Conservation (phyloP, 768 basidiomycete genomes). For the Atractiella rhizophila region DNA sequence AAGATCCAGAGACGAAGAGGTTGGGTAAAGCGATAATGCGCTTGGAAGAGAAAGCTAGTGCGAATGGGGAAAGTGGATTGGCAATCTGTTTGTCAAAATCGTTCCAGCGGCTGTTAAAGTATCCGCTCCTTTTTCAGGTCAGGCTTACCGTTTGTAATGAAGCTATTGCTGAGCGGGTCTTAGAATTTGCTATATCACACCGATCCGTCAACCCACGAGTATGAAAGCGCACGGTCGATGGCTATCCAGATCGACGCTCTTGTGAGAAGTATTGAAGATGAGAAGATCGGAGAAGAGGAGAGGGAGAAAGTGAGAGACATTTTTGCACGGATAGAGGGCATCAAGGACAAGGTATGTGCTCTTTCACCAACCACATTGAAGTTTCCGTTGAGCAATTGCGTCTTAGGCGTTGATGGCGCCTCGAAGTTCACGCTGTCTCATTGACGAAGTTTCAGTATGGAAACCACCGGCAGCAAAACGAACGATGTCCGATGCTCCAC, state of each 20-base stretch:
- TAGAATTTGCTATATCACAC: constrained; percentile 25
- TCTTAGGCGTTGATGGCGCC: constrained; percentile 43
- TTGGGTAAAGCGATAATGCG: constrained; percentile 53
- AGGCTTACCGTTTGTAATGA: constrained; percentile 44
- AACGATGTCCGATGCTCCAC: constrained; percentile 5
- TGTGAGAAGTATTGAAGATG: constrained; percentile 88
- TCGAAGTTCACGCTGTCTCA: constrained; percentile 61
- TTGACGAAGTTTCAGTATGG: constrained; percentile 36
- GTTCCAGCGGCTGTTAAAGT: constrained; percentile 86
- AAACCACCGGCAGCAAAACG: not conserved
- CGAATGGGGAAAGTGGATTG: constrained; percentile 77
- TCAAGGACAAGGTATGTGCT: constrained; percentile 51
- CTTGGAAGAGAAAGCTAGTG: constrained; percentile 52
- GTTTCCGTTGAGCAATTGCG: not conserved
- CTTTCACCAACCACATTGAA: not conserved
- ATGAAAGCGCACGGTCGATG: constrained; percentile 58
- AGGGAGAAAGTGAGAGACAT: constrained; percentile 65
- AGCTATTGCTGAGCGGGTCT: not conserved
- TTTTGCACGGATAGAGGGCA: constrained; percentile 81
- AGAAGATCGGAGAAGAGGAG: constrained; percentile 90
- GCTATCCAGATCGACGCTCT: constrained; percentile 91
- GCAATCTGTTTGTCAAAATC: constrained; percentile 90
- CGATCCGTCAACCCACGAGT: constrained; percentile 89
- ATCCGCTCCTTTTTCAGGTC: constrained; percentile 92
- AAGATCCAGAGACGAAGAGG: constrained; percentile 32